Conservation (phyloP, 495 filamentous ascomycete genomes). For the Penicillium ucsense region DNA sequence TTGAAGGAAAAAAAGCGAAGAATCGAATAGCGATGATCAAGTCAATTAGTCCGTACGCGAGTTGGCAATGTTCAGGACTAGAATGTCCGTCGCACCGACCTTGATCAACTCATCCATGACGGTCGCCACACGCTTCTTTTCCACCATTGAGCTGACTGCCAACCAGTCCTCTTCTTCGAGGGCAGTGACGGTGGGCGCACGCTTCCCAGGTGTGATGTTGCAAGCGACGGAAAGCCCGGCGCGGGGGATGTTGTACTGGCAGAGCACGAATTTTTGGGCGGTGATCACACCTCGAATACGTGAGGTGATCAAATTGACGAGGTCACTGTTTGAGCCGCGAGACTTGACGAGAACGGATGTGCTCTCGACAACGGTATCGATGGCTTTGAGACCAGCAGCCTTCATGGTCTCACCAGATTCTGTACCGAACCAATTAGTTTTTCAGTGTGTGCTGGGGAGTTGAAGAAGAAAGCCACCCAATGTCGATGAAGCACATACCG, state of each 20-base stretch:
- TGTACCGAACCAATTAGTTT: conserved; percentile 19
- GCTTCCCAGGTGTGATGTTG: conserved; percentile 84
- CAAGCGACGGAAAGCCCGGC: conserved; percentile 53
- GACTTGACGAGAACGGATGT: conserved; percentile 89
- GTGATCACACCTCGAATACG: conserved; percentile 90
- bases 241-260: conserved; percentile 88
- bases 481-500: conserved; percentile 39
- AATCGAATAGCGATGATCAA: not conserved
- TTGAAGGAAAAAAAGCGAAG: not conserved
- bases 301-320: conserved; percentile 71
- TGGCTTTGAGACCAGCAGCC: conserved; percentile 90
- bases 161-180: conserved; percentile 90
- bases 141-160: conserved; percentile 86
- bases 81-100: conserved; percentile 76
- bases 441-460: not conserved
- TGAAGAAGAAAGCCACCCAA: too few species aligned
- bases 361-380: conserved; percentile 82
- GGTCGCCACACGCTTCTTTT: conserved; percentile 75
- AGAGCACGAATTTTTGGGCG: conserved; percentile 89
- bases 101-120: conserved; percentile 84
- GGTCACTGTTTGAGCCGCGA: conserved; percentile 66
- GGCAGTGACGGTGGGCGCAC: conserved; percentile 80
- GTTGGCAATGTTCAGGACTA: conserved; percentile 83
- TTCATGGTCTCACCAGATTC: conserved; percentile 99
- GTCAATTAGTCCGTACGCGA: conserved; percentile 47